Percentiles rank a stretch among this genome's conserved stretches.
These are phyloP conservation scores for Priceomyces haplophilus DNA, from an alignment of 805 yeast species.

Conservation along the genomic window DNA sequence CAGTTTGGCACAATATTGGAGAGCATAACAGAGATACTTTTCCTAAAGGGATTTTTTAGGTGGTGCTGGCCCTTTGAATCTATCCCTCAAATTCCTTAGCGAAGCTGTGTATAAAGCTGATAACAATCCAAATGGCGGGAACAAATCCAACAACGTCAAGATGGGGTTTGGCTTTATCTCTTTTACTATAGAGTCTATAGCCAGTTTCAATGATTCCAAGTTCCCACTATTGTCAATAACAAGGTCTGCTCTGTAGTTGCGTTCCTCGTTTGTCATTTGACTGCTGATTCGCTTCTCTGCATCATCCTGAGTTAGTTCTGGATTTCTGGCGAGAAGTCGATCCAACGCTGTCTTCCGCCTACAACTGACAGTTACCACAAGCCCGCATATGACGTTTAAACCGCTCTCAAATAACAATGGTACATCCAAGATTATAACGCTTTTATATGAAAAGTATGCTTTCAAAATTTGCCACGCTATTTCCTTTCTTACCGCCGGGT, in stretches of 20 bases:
- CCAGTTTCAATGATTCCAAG: constrained; percentile 19
- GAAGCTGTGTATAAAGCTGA: constrained; percentile 22
- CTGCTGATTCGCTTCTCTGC: constrained; percentile 68
- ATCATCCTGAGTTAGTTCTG: constrained; percentile 60
- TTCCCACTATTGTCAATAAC: constrained; percentile 59
- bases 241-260: constrained; percentile 58
- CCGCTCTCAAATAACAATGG: constrained; percentile 85
- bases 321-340: constrained; percentile 65
- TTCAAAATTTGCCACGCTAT: constrained; percentile 55
- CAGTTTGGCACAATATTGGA: constrained; percentile 96
- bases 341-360: constrained; percentile 53
- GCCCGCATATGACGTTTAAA: constrained; percentile 68
- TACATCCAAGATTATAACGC: constrained; percentile 76
- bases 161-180: constrained; percentile 25
- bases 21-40: constrained; percentile 65
- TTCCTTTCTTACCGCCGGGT: constrained; percentile 77
- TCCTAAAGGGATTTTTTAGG: constrained; percentile 4
- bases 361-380: constrained; percentile 66
- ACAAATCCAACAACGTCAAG: constrained; percentile 19
- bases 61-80: constrained; percentile 14
- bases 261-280: constrained; percentile 67
- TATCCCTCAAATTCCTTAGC: constrained; percentile 17
- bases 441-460: constrained; percentile 57
- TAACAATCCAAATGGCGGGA: constrained; percentile 26
- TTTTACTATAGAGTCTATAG: constrained; percentile 20